Percentiles rank a stretch among this genome's conserved stretches.
Evolutionary conservation across 306 rosid species (phyloP).

Genomic region (Quercus engelmannii): DNA sequence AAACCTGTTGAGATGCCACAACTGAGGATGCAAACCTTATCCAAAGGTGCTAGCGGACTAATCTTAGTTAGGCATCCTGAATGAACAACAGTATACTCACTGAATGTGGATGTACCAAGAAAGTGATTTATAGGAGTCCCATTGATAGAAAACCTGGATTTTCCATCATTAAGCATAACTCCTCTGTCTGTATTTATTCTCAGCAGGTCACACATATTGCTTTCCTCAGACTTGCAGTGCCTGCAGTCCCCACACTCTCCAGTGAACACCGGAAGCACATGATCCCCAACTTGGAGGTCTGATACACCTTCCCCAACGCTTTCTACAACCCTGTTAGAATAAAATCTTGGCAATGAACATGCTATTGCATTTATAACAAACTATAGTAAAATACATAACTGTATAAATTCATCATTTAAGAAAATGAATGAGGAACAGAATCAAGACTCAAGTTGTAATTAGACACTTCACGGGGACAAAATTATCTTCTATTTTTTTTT

Average conservation of each 20-base stretch:
- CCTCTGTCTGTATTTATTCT: constrained; percentile 31
- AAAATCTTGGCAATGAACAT: neutral
- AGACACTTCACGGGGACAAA: too few relatives aligned
- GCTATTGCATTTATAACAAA: neutral
- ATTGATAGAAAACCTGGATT: constrained; percentile 40
- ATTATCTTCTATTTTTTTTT: too few relatives aligned
- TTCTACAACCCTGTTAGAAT: constrained; percentile 31
- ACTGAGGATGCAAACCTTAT: constrained; percentile 40
- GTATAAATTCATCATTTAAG: neutral
- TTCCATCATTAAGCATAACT: constrained; percentile 35
- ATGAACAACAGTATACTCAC: constrained; percentile 43
- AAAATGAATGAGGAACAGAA: neutral
- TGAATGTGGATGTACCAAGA: constrained; percentile 43
- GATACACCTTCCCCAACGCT: constrained; percentile 40
- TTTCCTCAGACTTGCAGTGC: constrained; percentile 41
- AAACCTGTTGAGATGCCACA: constrained; percentile 43
- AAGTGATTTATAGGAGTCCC: constrained; percentile 39
- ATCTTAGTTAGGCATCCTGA: constrained; percentile 41
- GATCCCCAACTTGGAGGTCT: constrained; percentile 29
- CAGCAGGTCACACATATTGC: constrained; percentile 39
- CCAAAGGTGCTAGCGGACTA: constrained; percentile 39
- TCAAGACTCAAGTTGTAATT: too few relatives aligned
- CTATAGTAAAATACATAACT: too few relatives aligned
- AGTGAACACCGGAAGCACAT: constrained; percentile 39
- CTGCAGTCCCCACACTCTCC: constrained; percentile 38